phyloP scores from a whole-genome alignment of 352 stramenopile genomes.

The Pythium volutum region DNA sequence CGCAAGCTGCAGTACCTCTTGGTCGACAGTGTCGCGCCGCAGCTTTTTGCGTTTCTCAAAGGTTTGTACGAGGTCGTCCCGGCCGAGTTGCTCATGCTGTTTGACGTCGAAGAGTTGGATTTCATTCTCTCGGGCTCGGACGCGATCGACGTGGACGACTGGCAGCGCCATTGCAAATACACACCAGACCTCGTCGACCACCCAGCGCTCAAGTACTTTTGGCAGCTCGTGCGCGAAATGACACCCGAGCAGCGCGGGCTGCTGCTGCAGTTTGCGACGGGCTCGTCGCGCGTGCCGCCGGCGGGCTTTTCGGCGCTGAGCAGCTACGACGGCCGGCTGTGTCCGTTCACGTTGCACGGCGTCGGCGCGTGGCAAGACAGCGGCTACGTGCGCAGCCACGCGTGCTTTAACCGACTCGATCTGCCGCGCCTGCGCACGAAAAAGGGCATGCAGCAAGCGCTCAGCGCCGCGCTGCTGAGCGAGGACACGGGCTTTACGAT shows the following conservation, averaged over 20 bases:
- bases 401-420: constrained; percentile 84
- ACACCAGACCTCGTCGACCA: constrained; percentile 42
- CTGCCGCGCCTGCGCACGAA: constrained; percentile 44
- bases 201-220: constrained; percentile 87
- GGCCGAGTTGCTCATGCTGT: constrained; percentile 90
- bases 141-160: constrained; percentile 96
- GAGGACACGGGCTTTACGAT: constrained; percentile 19
- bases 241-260: constrained; percentile 66
- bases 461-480: constrained; percentile 15
- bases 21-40: constrained; percentile 48
- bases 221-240: constrained; percentile 93
- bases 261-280: constrained; percentile 80
- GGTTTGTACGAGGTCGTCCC: constrained; percentile 97
- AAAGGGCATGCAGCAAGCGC: constrained; percentile 9
- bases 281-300: constrained; percentile 71
- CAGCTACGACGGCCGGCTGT: constrained; percentile 64
- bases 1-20: constrained; percentile 59
- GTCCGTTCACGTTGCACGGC: constrained; percentile 46
- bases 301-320: constrained; percentile 69
- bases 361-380: constrained; percentile 25
- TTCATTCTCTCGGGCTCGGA: constrained; percentile 95
- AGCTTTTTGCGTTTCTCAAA: constrained; percentile 70
- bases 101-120: constrained; percentile 97
- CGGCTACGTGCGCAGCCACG: constrained; percentile 42
- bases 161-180: constrained; percentile 85